Evolutionary conservation across 2,329 filamentous ascomycete species (phyloP), one percentile per base, ranked within the genome.

Genomic region (Talaromyces amestolkiae): DNA sequence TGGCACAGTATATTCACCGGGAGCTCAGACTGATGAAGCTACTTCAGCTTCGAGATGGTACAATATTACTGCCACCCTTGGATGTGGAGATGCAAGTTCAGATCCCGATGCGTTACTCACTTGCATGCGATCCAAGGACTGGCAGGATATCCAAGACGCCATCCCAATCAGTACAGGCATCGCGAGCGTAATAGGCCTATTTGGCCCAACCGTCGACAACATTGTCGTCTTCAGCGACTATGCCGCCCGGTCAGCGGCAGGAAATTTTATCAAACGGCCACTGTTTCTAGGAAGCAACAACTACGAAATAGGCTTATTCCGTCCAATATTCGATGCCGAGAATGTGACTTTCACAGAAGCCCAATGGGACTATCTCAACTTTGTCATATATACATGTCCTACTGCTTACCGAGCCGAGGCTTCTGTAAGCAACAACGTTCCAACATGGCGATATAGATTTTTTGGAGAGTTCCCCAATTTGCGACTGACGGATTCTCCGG

Each of bases 401-500:
- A 41, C 24, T 6, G 51, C 33, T 24, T 64, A 53, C 31, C 63
- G 63, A 15, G 54, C 63, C 1, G 31, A 7, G 27, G 43, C 19
- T 1, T 39, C 54, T 9, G 56, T 54, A 24, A 19, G 15, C 43
- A 53, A 53, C 24, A 22, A 15, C 7, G 35, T 64, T 15, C 63
- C 63, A 7, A 64, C 63, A 5, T 64, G 63, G 63, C 45, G 63
- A 53, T 64, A 64, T 45, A 58, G 63, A 3, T 64, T 60, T 31
- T 64, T 64, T 51, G 63, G 56, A 1, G 56, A 54, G n/a, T 64
- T 64, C 41, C 45, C 63, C 1, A 64, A 64, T 45, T 17, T 64
- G 27, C 39, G 45, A 17, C 17, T 64, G 19, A 64, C 63, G 9
- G 53, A n/a, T 17, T 33, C 11, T 3, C 56, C 63, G 19, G 45